Conservation (phyloP, 768 basidiomycete species). For the Fomitopsis pulvina region DNA sequence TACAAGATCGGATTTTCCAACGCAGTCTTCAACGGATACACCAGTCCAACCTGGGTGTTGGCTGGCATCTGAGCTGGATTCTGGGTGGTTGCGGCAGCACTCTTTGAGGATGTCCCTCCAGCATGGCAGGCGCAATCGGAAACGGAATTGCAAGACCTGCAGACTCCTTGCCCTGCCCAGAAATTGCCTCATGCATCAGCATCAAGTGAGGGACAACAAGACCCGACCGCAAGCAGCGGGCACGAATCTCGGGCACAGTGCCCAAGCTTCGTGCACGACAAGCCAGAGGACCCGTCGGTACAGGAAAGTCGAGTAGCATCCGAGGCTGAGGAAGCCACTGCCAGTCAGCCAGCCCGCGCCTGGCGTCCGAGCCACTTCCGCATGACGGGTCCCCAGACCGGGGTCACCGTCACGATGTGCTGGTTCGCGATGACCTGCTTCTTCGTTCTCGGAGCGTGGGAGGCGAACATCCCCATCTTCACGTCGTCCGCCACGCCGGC, state of each 20-base stretch:
- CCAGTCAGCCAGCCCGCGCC: too few relatives aligned
- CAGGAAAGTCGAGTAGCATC: too few relatives aligned
- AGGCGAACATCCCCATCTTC: slow-evolving; percentile 61
- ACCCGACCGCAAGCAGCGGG: neutral
- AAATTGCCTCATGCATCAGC: too few relatives aligned
- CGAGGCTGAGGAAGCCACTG: slow-evolving; percentile 21
- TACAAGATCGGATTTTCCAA: slow-evolving; percentile 52
- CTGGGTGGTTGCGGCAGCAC: slow-evolving; percentile 31
- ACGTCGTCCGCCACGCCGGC: slow-evolving; percentile 23
- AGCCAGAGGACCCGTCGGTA: too few relatives aligned
- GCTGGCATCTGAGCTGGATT: slow-evolving; percentile 46
- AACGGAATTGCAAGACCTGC: slow-evolving; percentile 5
- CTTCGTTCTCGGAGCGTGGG: slow-evolving; percentile 66
- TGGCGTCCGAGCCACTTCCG: neutral
- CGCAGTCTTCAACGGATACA: slow-evolving; percentile 58
- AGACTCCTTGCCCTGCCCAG: too few relatives aligned
- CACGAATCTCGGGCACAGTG: neutral
- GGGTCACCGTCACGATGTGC: slow-evolving; percentile 56
- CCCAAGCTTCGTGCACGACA: too few relatives aligned
- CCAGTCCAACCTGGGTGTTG: slow-evolving; percentile 64
- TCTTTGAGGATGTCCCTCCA: slow-evolving; percentile 28
- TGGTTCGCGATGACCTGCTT: slow-evolving; percentile 67
- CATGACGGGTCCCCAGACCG: slow-evolving; percentile 33
- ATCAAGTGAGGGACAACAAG: neutral
- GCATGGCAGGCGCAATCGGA: neutral